A percentile compares a stretch with the other conserved stretches of the same genome.
These are phyloP conservation scores for Austroboletus festivus DNA, from an alignment of 768 basidiomycete genomes.

Conservation along the genomic window DNA sequence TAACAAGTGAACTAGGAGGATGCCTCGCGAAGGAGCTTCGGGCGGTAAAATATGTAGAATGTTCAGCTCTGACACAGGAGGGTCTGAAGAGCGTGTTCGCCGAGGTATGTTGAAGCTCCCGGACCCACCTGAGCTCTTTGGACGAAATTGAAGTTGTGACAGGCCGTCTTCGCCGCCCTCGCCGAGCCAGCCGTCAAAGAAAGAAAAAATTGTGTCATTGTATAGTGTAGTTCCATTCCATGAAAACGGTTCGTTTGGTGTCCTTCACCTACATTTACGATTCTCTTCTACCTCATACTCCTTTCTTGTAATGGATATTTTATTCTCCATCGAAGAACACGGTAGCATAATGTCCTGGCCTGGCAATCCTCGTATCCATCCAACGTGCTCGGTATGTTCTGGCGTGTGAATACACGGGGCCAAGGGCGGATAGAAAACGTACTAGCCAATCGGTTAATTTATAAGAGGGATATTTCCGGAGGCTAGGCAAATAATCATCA, in stretches of 20 bases:
- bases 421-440: neutral
- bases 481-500: slow-evolving; percentile 28
- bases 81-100: slow-evolving; percentile 98
- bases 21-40: slow-evolving; percentile 91
- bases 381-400: too few species aligned
- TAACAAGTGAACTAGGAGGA: slow-evolving; percentile 87
- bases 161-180: too few species aligned
- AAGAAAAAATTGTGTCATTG: too few species aligned
- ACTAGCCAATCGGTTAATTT: neutral
- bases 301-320: slow-evolving; percentile 14
- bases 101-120: too few species aligned
- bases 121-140: too few species aligned
- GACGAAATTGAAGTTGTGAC: too few species aligned
- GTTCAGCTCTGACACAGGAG: slow-evolving; percentile 96
- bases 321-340: slow-evolving; percentile 11
- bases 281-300: too few species aligned
- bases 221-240: too few species aligned
- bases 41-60: slow-evolving; percentile 95
- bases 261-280: too few species aligned
- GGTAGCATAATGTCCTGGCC: slow-evolving; percentile 11
- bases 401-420: neutral
- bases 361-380: slow-evolving; percentile 6
- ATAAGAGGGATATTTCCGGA: slow-evolving; percentile 44
- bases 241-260: too few species aligned
- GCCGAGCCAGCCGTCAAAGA: too few species aligned